Evolutionary conservation across 805 yeast species (phyloP).

Genomic region (Kodamaea laetipori): DNA sequence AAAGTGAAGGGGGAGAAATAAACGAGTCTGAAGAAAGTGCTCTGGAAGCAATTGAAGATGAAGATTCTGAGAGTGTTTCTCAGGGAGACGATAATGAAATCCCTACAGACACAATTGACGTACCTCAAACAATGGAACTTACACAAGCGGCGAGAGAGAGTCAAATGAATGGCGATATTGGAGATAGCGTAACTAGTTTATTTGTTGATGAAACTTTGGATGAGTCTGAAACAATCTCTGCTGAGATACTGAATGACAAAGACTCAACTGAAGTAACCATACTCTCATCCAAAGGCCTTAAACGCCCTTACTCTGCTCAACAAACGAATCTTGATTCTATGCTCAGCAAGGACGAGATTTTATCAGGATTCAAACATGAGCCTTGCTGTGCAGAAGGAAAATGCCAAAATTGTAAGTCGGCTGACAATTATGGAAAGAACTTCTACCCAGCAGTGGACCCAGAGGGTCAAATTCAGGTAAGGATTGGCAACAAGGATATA

Average conservation of each 20-base stretch:
- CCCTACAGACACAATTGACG: too few species aligned
- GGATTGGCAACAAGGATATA: constrained; percentile 9
- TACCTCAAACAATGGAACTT: too few species aligned
- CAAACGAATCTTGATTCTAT: background rate
- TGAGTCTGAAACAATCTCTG: background rate
- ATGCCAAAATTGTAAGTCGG: background rate
- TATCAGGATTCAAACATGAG: constrained; percentile 2
- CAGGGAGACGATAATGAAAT: background rate
- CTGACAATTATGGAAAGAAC: constrained; percentile 14
- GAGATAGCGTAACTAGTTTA: background rate
- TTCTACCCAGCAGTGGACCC: constrained; percentile 11
- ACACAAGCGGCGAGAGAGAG: too few species aligned
- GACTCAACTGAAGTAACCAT: background rate
- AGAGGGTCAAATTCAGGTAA: constrained; percentile 2
- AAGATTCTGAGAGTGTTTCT: constrained; percentile 6
- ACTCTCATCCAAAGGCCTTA: background rate
- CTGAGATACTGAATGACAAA: background rate
- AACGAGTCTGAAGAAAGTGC: constrained; percentile 6
- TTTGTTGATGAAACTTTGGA: background rate
- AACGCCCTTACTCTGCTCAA: background rate
- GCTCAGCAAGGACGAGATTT: background rate
- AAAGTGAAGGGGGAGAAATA: background rate
- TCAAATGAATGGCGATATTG: too few species aligned
- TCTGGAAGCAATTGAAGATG: constrained; percentile 10
- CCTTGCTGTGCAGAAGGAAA: background rate